These are phyloP conservation scores for Venturia asperata DNA, from an alignment of 2,329 filamentous ascomycete genomes.

Conservation along the genomic window DNA sequence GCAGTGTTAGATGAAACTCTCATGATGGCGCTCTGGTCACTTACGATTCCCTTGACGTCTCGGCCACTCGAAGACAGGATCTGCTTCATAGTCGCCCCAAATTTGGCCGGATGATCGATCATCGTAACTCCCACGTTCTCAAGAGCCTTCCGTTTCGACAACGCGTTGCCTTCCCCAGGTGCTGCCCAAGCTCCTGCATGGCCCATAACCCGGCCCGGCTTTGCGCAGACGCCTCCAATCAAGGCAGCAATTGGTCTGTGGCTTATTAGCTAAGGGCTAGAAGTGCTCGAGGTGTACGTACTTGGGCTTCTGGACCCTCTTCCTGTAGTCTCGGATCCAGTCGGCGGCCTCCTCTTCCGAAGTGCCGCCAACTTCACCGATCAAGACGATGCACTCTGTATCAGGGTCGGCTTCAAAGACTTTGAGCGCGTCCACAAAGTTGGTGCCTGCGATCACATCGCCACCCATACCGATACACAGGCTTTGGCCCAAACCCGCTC, in stretches of 20 bases:
- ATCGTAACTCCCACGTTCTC: constrained; percentile 59
- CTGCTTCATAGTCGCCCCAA: constrained; percentile 60
- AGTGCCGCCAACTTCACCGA: constrained; percentile 65
- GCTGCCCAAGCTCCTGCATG: constrained; percentile 69
- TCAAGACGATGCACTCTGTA: constrained; percentile 63
- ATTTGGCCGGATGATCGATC: constrained; percentile 68
- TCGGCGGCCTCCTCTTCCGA: constrained; percentile 65
- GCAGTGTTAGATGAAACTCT: background rate
- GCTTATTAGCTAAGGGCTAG: constrained; percentile 21
- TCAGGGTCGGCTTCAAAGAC: constrained; percentile 60
- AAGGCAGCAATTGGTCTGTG: constrained; percentile 63
- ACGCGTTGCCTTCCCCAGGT: constrained; percentile 57
- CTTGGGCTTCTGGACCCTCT: constrained; percentile 55
- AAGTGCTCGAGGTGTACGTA: constrained; percentile 33
- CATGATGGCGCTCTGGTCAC: constrained; percentile 17
- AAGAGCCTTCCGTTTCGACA: constrained; percentile 61
- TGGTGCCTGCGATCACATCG: constrained; percentile 66
- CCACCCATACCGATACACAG: constrained; percentile 72
- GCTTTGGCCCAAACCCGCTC: constrained; percentile 69
- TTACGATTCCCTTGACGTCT: constrained; percentile 35
- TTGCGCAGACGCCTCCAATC: constrained; percentile 59
- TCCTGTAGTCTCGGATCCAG: constrained; percentile 62
- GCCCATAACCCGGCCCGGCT: constrained; percentile 63
- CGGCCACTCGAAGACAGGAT: constrained; percentile 42
- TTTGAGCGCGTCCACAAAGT: constrained; percentile 62